Evolutionary conservation across 495 filamentous ascomycete genomes (phyloP).

Genomic region (Lepraria neglecta): DNA sequence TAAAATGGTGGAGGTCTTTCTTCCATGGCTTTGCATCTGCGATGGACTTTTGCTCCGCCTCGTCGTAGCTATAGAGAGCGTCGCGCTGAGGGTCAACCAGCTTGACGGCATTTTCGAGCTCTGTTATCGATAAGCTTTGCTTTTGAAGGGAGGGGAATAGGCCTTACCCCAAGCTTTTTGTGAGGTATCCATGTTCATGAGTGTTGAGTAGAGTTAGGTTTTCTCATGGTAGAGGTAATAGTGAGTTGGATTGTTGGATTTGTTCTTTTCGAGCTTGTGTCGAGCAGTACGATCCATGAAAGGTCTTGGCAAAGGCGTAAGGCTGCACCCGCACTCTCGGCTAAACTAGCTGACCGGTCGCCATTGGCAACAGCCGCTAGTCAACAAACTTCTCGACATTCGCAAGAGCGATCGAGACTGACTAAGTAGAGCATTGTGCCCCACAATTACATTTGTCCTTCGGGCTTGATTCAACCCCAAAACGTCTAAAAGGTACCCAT

Average conservation of each 20-base stretch:
- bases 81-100: slow-evolving; percentile 82
- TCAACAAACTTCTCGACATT: slow-evolving; percentile 5
- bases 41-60: slow-evolving; percentile 54
- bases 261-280: neutral
- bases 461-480: neutral
- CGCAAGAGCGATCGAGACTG: neutral
- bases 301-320: neutral
- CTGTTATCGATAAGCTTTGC: slow-evolving; percentile 41
- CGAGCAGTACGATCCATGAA: no score
- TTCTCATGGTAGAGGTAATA: neutral
- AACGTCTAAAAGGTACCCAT: no score
- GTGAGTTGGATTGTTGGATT: neutral
- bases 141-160: no score
- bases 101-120: slow-evolving; percentile 80
- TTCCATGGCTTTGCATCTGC: slow-evolving; percentile 65
- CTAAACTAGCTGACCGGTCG: neutral
- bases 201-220: neutral
- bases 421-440: neutral
- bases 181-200: slow-evolving; percentile 43
- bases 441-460: neutral
- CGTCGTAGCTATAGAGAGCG: slow-evolving; percentile 80
- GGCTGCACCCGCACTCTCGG: slow-evolving; percentile 3
- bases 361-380: slow-evolving; percentile 10
- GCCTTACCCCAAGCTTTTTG: slow-evolving; percentile 55
- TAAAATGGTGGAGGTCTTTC: slow-evolving; percentile 83